Evolutionary conservation across 1,284 basidiomycete genomes (phyloP).

Genomic region (Nidula niveotomentosa): DNA sequence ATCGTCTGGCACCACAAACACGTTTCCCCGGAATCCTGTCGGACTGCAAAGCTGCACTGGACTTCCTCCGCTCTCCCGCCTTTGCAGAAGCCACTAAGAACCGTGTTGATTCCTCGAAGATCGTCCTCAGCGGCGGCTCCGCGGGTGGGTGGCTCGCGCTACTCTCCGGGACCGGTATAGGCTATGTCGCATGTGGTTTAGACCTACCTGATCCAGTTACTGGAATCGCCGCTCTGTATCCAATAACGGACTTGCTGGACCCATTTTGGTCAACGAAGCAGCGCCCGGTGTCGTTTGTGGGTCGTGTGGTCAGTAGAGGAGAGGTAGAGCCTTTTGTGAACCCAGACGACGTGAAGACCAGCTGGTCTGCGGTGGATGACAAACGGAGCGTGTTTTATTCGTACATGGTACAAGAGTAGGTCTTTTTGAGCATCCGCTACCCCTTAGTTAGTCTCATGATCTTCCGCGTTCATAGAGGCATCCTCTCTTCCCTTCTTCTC

Average conservation of each 20-base stretch:
- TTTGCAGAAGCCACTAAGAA: slow-evolving; percentile 23
- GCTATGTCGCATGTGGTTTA: slow-evolving; percentile 26
- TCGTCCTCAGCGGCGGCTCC: slow-evolving; percentile 35
- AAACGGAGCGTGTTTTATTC: slow-evolving; percentile 29
- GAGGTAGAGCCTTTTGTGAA: slow-evolving; percentile 30
- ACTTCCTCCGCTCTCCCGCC: slow-evolving; percentile 22
- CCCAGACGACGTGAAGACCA: slow-evolving; percentile 21
- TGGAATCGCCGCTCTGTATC: slow-evolving; percentile 33
- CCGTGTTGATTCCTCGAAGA: slow-evolving; percentile 24
- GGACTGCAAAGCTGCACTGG: slow-evolving; percentile 30
- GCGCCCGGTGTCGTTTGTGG: slow-evolving; percentile 28
- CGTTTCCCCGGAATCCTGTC: slow-evolving; percentile 31
- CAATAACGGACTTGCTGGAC: slow-evolving; percentile 32
- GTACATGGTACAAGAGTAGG: slow-evolving; percentile 39
- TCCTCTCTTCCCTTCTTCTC: slow-evolving; percentile 27
- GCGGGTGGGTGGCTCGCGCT: slow-evolving; percentile 36
- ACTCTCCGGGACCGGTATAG: slow-evolving; percentile 30
- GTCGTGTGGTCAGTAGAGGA: slow-evolving; percentile 21
- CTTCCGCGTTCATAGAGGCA: slow-evolving; percentile 15
- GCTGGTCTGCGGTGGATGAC: slow-evolving; percentile 20
- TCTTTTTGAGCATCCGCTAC: neutral
- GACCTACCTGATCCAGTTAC: slow-evolving; percentile 21
- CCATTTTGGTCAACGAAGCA: slow-evolving; percentile 36
- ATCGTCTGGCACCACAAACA: slow-evolving; percentile 36
- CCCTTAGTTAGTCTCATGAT: neutral